phyloP scores from a whole-genome alignment of 2,329 filamentous ascomycete genomes.

The Stachybotrys elegans region DNA sequence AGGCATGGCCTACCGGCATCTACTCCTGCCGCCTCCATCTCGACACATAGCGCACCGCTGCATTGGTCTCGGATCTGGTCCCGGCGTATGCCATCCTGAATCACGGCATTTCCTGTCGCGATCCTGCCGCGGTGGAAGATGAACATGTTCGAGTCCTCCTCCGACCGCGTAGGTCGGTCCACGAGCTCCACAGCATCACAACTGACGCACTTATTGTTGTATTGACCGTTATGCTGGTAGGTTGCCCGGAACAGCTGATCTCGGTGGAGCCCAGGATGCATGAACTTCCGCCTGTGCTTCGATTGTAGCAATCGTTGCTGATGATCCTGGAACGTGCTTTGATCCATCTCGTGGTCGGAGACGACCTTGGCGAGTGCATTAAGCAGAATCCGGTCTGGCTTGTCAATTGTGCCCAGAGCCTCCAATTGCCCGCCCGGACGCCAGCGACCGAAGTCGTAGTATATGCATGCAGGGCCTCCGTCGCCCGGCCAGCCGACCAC shows the following conservation, averaged over 20 bases:
- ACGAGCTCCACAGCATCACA: not conserved
- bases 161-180: not conserved
- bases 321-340: not conserved
- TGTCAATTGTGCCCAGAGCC: not conserved
- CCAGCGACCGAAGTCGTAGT: not conserved
- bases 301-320: not conserved
- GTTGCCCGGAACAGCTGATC: not conserved
- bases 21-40: slow-evolving; percentile 1
- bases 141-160: not conserved
- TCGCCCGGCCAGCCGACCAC: not conserved
- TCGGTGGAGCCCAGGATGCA: not conserved
- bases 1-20: not conserved
- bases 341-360: not conserved
- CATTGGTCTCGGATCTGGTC: not conserved
- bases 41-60: not conserved
- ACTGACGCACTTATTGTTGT: not conserved
- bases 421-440: not conserved
- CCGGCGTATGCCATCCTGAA: not conserved
- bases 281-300: slow-evolving; percentile 1
- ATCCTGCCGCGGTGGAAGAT: not conserved
- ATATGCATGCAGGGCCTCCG: not conserved
- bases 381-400: not conserved
- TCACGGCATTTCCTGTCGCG: not conserved
- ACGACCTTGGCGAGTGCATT: not conserved
- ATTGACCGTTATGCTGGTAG: not conserved